A percentile compares a stretch with the other conserved stretches of the same genome.
phyloP scores from a whole-genome alignment of 176 grass and related monocot genomes.

The Raddia guianensis region DNA sequence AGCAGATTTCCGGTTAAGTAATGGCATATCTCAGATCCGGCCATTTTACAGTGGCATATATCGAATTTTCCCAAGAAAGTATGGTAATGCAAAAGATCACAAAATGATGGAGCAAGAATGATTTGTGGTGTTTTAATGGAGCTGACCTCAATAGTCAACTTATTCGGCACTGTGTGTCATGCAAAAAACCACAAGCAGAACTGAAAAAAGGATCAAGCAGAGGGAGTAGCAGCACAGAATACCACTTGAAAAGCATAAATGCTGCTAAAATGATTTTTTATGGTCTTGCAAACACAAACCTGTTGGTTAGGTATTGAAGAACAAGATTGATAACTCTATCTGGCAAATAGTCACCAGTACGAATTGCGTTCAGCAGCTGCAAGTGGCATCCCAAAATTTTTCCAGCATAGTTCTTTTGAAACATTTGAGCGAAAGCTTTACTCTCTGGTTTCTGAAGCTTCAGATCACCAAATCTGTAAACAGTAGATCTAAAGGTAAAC shows the following conservation, averaged over 20 bases:
- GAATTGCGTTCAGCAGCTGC: conserved; percentile 80
- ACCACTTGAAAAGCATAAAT: conserved; percentile 18
- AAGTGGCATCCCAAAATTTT: conserved; percentile 89
- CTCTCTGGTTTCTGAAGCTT: conserved; percentile 92
- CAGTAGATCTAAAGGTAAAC: conserved; percentile 27
- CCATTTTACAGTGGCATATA: too few relatives aligned
- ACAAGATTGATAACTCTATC: conserved; percentile 94
- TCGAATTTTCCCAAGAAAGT: too few relatives aligned
- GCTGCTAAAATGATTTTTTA: conserved; percentile 19
- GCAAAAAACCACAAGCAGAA: not conserved
- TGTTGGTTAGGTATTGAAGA: conserved; percentile 95
- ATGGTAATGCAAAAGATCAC: not conserved
- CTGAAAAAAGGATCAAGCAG: not conserved
- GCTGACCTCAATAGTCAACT: not conserved
- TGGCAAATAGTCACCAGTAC: conserved; percentile 87
- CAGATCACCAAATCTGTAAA: conserved; percentile 83
- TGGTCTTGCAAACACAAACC: conserved; percentile 47
- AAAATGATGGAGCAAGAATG: not conserved
- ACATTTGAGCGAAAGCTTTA: conserved; percentile 95
- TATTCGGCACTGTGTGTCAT: not conserved
- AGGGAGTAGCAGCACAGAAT: not conserved
- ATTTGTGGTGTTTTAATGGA: not conserved
- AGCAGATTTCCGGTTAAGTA: too few relatives aligned
- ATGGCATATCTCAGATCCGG: too few relatives aligned
- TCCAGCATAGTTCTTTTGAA: conserved; percentile 85